phyloP scores from a whole-genome alignment of 257 asterid species.

The Scutellaria galericulata region DNA sequence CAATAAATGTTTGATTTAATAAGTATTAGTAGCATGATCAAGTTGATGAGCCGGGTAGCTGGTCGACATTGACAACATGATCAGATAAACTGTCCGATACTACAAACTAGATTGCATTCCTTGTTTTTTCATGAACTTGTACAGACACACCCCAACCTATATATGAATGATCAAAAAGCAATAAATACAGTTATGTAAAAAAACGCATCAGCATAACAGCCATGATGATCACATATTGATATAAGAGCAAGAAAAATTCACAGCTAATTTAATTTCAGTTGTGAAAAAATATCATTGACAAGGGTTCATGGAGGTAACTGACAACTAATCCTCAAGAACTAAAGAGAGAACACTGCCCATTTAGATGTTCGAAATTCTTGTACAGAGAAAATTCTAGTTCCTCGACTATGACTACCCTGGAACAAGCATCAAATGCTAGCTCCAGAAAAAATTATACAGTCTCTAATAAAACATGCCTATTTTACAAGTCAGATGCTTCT shows the following conservation, averaged over 20 bases:
- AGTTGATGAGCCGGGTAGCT: neutral
- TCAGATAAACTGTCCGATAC: neutral
- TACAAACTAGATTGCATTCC: neutral
- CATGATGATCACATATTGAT: neutral
- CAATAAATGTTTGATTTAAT: conserved; percentile 16
- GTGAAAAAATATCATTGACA: conserved; percentile 46
- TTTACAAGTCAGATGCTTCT: conserved; percentile 59
- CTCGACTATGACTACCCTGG: conserved; percentile 44
- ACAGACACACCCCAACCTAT: conserved; percentile 9
- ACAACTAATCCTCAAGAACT: conserved; percentile 49
- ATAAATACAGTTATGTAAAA: neutral
- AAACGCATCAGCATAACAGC: neutral
- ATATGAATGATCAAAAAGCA: conserved; percentile 10
- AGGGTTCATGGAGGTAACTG: conserved; percentile 40
- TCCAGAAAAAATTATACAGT: conserved; percentile 55
- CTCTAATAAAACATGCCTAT: conserved; percentile 52
- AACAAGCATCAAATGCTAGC: conserved; percentile 50
- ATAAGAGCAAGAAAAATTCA: conserved; percentile 15
- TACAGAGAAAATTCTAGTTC: conserved; percentile 51
- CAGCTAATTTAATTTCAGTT: conserved; percentile 33
- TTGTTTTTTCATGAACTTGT: neutral
- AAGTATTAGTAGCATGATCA: neutral
- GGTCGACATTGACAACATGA: conserved; percentile 10
- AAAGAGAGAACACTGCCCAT: conserved; percentile 40
- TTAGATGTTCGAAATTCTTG: conserved; percentile 46